Percentiles rank a stretch among this genome's conserved stretches.
Evolutionary conservation across 352 stramenopile species (phyloP).

Genomic region (Globisporangium acanthophoron): DNA sequence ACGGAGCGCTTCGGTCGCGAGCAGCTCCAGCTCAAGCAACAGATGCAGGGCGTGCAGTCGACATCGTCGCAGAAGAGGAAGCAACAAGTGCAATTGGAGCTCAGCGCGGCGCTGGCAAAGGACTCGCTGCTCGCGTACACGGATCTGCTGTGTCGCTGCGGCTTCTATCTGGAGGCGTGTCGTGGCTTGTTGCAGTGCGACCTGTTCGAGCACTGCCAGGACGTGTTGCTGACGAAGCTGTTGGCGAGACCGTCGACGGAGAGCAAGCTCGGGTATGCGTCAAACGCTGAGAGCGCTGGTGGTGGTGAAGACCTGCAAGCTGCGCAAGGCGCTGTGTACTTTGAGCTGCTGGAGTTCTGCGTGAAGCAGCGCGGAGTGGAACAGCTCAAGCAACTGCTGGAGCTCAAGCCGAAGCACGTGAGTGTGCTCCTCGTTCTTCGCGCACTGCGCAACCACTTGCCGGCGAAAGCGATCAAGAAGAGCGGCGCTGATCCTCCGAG

Average conservation of each 20-base stretch:
- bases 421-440: conserved; percentile 52
- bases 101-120: conserved; percentile 10
- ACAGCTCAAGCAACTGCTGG: conserved; percentile 44
- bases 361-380: conserved; percentile 33
- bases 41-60: not conserved
- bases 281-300: conserved; percentile 7
- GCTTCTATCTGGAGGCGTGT: conserved; percentile 46
- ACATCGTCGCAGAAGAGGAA: conserved; percentile 1
- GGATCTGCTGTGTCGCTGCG: conserved; percentile 47
- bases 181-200: conserved; percentile 52
- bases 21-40: conserved; percentile 8
- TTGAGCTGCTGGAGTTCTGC: conserved; percentile 62
- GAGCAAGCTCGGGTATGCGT: not conserved
- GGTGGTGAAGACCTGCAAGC: conserved; percentile 8
- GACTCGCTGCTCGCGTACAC: conserved; percentile 58
- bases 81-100: conserved; percentile 7
- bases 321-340: conserved; percentile 42
- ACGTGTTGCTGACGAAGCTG: conserved; percentile 22
- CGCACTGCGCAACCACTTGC: conserved; percentile 32
- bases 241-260: not conserved
- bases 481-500: not conserved
- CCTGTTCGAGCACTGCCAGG: conserved; percentile 58
- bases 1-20: conserved; percentile 22
- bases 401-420: conserved; percentile 49
- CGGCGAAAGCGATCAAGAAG: conserved; percentile 11